Conservation (phyloP, 2,329 filamentous ascomycete genomes). For the Cytospora mali region DNA sequence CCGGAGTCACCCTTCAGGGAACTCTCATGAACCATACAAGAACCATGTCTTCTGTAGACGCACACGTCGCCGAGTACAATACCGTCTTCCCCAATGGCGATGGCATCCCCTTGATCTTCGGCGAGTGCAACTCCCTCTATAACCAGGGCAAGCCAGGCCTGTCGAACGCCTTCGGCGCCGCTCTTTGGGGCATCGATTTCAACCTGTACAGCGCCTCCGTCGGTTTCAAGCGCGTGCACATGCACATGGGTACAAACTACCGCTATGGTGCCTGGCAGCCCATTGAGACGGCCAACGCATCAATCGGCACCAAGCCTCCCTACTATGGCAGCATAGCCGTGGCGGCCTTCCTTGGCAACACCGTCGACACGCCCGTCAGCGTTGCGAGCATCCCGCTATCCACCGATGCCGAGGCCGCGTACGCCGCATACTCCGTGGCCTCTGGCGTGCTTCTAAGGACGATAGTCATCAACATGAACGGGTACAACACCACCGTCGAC, state of each 20-base stretch:
- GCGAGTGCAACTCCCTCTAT: slow-evolving; percentile 65
- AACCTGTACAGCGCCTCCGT: slow-evolving; percentile 58
- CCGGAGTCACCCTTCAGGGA: slow-evolving; percentile 62
- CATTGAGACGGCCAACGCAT: slow-evolving; percentile 50
- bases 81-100: slow-evolving; percentile 41
- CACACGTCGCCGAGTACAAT: slow-evolving; percentile 51
- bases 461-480: slow-evolving; percentile 59
- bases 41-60: slow-evolving; percentile 51
- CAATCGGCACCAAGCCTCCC: slow-evolving; percentile 61
- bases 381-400: slow-evolving; percentile 52
- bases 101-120: slow-evolving; percentile 54
- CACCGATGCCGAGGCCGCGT: slow-evolving; percentile 51
- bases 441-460: slow-evolving; percentile 45
- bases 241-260: slow-evolving; percentile 67
- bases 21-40: slow-evolving; percentile 66
- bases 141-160: slow-evolving; percentile 63
- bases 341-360: slow-evolving; percentile 56
- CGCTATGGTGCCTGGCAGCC: slow-evolving; percentile 66
- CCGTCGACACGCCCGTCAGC: slow-evolving; percentile 40
- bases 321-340: slow-evolving; percentile 66
- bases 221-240: slow-evolving; percentile 60
- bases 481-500: slow-evolving; percentile 60
- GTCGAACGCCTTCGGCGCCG: slow-evolving; percentile 66
- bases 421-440: slow-evolving; percentile 54
- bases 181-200: slow-evolving; percentile 67